phyloP scores from a whole-genome alignment of 1,284 basidiomycete species.

The Tilletia caries region DNA sequence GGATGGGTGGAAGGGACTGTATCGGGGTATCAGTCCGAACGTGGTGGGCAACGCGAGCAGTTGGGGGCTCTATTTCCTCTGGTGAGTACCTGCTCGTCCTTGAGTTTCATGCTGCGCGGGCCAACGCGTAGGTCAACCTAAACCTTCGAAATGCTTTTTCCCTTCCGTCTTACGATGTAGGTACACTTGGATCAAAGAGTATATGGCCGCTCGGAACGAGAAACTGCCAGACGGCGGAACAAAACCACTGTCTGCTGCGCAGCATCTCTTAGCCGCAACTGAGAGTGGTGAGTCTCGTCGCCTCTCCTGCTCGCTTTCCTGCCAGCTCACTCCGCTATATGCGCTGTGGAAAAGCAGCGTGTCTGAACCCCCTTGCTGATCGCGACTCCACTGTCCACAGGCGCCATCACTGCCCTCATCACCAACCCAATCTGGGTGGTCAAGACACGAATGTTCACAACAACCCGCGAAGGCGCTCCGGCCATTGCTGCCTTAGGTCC shows the following conservation, averaged over 20 bases:
- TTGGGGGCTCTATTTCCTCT: slow-evolving; percentile 97
- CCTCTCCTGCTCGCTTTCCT: slow-evolving; percentile 10
- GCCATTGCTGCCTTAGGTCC: not conserved
- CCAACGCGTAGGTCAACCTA: too few species aligned
- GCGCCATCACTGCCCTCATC: slow-evolving; percentile 81
- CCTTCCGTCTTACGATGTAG: slow-evolving; percentile 58
- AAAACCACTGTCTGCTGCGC: slow-evolving; percentile 65
- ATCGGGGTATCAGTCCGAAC: slow-evolving; percentile 85
- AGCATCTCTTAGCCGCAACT: slow-evolving; percentile 85
- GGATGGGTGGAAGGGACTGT: slow-evolving; percentile 81
- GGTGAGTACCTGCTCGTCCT: slow-evolving; percentile 74
- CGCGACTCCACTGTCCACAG: not conserved
- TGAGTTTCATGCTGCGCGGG: too few species aligned
- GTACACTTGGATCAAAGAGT: slow-evolving; percentile 86
- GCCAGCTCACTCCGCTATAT: too few species aligned
- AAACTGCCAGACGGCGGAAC: slow-evolving; percentile 16
- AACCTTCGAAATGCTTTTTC: too few species aligned
- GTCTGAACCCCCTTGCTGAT: too few species aligned
- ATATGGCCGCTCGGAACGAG: slow-evolving; percentile 38
- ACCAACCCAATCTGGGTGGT: slow-evolving; percentile 99
- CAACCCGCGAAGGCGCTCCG: slow-evolving; percentile 64
- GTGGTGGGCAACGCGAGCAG: slow-evolving; percentile 93
- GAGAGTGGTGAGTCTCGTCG: slow-evolving; percentile 84
- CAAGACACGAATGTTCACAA: slow-evolving; percentile 95
- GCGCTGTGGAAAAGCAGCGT: too few species aligned